Conservation (phyloP, 2,329 filamentous ascomycete species). For the Coniochaeta ligniaria region DNA sequence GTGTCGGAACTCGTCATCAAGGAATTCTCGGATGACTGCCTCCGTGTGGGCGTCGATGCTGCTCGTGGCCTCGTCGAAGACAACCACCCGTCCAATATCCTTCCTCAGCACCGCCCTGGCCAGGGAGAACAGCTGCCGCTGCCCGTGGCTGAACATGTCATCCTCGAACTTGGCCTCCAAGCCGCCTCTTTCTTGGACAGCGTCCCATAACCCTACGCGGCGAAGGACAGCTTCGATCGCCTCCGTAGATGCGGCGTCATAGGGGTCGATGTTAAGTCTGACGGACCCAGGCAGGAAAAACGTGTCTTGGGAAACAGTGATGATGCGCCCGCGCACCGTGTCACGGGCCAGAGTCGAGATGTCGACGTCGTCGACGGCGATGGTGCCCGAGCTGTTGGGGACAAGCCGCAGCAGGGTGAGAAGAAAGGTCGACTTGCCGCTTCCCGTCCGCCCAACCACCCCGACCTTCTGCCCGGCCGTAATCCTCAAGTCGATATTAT, state of each 20-base stretch:
- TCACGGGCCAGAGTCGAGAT: slow-evolving; percentile 12
- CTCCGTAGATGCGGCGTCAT: slow-evolving; percentile 23
- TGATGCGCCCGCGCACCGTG: slow-evolving; percentile 19
- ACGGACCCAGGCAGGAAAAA: slow-evolving; percentile 40
- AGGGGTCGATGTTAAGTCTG: slow-evolving; percentile 39
- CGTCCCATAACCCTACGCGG: slow-evolving; percentile 8
- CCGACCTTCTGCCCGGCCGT: slow-evolving; percentile 79
- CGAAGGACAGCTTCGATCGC: slow-evolving; percentile 5
- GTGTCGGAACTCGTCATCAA: slow-evolving; percentile 39
- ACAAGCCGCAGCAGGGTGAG: slow-evolving; percentile 72
- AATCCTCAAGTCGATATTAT: slow-evolving; percentile 76
- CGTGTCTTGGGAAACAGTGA: slow-evolving; percentile 40
- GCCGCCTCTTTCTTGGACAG: slow-evolving; percentile 26
- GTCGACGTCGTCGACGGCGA: slow-evolving; percentile 36
- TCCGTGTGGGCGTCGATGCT: slow-evolving; percentile 50
- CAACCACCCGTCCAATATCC: slow-evolving; percentile 25
- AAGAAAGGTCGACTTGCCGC: slow-evolving; percentile 86
- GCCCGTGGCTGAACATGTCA: slow-evolving; percentile 28
- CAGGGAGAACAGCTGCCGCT: slow-evolving; percentile 41
- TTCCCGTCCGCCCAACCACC: slow-evolving; percentile 83
- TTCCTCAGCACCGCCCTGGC: slow-evolving; percentile 33
- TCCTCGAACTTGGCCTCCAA: slow-evolving; percentile 24
- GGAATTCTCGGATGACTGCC: slow-evolving; percentile 42
- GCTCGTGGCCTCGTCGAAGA: slow-evolving; percentile 35
- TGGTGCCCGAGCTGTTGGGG: slow-evolving; percentile 29